phyloP scores from a whole-genome alignment of 2,329 filamentous ascomycete species.

The Cytospora mali region DNA sequence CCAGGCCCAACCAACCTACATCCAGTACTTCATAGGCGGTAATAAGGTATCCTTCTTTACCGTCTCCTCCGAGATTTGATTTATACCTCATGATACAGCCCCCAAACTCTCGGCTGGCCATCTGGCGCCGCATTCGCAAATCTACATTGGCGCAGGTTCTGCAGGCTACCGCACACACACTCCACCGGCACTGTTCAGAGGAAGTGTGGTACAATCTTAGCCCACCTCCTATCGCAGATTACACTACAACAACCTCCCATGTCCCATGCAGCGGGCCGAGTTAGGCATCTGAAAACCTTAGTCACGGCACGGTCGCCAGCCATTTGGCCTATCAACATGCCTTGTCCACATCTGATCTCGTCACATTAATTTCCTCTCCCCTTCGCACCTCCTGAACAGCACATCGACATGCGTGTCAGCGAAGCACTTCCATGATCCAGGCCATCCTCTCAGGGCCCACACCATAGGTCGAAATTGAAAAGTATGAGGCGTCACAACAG shows the following conservation, averaged over 20 bases:
- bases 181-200: too few relatives aligned
- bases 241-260: not conserved
- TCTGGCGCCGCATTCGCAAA: not conserved
- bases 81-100: not conserved
- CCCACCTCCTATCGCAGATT: not conserved
- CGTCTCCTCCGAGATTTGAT: not conserved
- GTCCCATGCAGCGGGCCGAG: constrained; percentile 11
- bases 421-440: not conserved
- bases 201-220: not conserved
- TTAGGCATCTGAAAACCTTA: constrained; percentile 1
- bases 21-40: not conserved
- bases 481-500: not conserved
- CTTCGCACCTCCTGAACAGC: not conserved
- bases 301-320: not conserved
- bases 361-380: not conserved
- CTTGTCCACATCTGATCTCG: not conserved
- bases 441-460: not conserved
- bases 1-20: too few relatives aligned
- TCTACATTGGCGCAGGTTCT: not conserved
- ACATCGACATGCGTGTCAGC: not conserved
- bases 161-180: too few relatives aligned
- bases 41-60: not conserved
- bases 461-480: not conserved
- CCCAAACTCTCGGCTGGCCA: not conserved
- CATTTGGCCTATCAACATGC: not conserved